Conservation (phyloP, 345 rosid genomes). For the Syzygium aromaticum region DNA sequence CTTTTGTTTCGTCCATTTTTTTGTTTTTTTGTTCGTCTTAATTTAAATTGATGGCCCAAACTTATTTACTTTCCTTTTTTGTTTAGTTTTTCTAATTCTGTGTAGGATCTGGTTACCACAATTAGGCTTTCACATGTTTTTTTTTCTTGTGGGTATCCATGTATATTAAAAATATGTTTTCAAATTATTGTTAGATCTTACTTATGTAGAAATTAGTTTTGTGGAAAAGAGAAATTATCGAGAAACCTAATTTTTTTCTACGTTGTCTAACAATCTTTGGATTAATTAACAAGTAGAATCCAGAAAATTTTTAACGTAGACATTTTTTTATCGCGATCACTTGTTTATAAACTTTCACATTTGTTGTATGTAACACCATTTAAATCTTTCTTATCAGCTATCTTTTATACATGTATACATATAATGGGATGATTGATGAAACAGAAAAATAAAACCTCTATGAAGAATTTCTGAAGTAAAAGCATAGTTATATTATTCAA, state of each 20-base stretch:
- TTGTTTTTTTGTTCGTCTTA: neutral
- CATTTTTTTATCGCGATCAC: neutral
- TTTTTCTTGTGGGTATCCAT: neutral
- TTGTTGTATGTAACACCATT: neutral
- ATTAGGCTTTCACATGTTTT: no score
- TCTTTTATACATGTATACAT: neutral
- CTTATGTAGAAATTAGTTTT: neutral
- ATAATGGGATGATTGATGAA: neutral
- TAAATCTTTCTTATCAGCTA: neutral
- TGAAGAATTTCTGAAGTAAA: neutral
- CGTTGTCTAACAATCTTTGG: neutral
- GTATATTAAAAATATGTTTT: neutral
- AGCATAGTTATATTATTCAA: neutral
- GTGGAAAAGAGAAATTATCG: neutral
- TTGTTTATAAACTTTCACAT: neutral
- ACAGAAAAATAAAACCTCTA: neutral
- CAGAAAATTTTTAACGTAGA: fast-evolving
- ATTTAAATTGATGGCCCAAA: no score
- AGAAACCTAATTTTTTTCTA: neutral
- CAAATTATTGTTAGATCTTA: neutral
- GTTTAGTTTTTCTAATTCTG: neutral
- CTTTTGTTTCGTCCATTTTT: neutral
- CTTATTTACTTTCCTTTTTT: neutral
- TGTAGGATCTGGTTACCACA: neutral
- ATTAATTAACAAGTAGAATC: neutral